phyloP scores from a whole-genome alignment of 768 basidiomycete species.

The Xanthoconium stramineum region DNA sequence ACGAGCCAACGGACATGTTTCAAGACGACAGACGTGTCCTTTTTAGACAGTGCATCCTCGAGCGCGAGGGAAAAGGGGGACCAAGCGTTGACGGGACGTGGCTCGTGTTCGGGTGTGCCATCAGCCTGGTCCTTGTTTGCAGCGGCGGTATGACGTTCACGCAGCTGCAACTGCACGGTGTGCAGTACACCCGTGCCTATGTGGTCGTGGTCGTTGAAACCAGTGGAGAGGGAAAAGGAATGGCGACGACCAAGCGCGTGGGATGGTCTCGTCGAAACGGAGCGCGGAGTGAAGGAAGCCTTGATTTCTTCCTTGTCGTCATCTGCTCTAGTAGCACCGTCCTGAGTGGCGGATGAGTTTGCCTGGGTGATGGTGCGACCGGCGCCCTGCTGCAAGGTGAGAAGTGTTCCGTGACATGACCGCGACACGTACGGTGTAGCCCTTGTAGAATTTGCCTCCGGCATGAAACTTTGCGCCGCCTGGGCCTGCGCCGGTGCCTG shows the following conservation, averaged over 20 bases:
- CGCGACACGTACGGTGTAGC: constrained; percentile 54
- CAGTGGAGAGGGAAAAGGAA: constrained; percentile 52
- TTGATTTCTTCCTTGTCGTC: constrained; percentile 60
- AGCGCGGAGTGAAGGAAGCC: constrained; percentile 29
- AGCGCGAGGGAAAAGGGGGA: constrained; percentile 21
- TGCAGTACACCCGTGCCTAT: constrained; percentile 52
- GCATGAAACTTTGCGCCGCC: constrained; percentile 72
- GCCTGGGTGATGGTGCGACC: constrained; percentile 74
- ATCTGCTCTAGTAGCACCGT: constrained; percentile 41
- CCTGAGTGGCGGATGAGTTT: constrained; percentile 55
- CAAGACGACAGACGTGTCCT: constrained; percentile 6
- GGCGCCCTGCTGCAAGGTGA: constrained; percentile 45
- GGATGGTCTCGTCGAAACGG: constrained; percentile 30
- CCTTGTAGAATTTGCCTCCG: constrained; percentile 67
- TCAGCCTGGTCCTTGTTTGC: constrained; percentile 16
- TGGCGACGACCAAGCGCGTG: constrained; percentile 55
- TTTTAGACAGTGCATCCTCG: constrained; percentile 18
- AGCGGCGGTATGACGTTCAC: constrained; percentile 52
- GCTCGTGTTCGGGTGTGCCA: constrained; percentile 13
- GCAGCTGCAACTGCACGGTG: constrained; percentile 61
- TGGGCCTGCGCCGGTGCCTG: constrained; percentile 52
- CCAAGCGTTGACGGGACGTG: constrained; percentile 24
- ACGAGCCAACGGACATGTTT: constrained; percentile 30
- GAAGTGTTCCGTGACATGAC: not conserved
- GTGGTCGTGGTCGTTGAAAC: constrained; percentile 31